phyloP scores from a whole-genome alignment of 108 stramenopile species.

The Cyclotella distinguenda region DNA sequence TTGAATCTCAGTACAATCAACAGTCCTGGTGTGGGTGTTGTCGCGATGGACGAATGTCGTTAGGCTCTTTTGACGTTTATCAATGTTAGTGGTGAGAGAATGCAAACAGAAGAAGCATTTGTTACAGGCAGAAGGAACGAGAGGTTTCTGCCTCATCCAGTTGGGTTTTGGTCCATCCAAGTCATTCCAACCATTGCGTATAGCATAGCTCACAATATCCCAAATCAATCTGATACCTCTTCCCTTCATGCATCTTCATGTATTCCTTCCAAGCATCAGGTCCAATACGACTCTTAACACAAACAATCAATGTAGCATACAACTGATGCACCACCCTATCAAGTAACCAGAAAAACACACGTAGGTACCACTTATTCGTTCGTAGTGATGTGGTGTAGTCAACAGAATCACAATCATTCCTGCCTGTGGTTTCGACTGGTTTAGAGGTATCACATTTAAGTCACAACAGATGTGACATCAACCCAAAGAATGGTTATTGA shows the following conservation, averaged over 20 bases:
- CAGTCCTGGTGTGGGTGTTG: neutral
- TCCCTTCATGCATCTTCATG: neutral
- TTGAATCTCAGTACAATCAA: neutral
- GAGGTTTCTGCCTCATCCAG: constrained; percentile 1
- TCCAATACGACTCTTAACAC: neutral
- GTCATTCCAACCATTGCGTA: neutral
- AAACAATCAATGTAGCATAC: neutral
- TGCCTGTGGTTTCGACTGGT: neutral
- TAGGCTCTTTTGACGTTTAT: neutral
- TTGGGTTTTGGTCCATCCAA: constrained; percentile 1
- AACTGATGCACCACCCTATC: neutral
- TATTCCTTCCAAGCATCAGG: neutral
- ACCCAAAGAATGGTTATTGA: too few relatives aligned
- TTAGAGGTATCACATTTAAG: too few relatives aligned
- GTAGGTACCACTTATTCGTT: constrained; percentile 13
- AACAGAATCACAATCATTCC: neutral
- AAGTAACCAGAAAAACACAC: constrained; percentile 2
- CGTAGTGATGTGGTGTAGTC: constrained; percentile 11
- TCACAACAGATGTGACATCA: too few relatives aligned
- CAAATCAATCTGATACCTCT: constrained; percentile 5
- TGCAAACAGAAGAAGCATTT: constrained; percentile 16
- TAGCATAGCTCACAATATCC: constrained; percentile 3
- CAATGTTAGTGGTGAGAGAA: neutral
- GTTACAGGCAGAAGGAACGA: constrained; percentile 3
- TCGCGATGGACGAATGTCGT: neutral